Percentiles rank a stretch among this genome's conserved stretches.
phyloP scores from a whole-genome alignment of 2,329 filamentous ascomycete genomes.

The Fusarium sp. region DNA sequence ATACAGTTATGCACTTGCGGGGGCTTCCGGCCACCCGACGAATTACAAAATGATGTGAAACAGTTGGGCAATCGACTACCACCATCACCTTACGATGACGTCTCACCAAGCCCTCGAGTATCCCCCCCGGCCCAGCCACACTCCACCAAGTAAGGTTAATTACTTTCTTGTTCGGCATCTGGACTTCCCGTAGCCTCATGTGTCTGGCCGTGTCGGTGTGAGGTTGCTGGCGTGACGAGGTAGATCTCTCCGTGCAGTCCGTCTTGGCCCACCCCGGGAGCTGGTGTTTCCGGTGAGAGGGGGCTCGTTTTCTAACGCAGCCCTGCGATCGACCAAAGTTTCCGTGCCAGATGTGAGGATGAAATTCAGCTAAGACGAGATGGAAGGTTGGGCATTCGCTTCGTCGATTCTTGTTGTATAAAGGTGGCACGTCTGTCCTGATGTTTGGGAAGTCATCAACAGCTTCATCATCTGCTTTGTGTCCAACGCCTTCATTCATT shows the following conservation, averaged over 20 bases:
- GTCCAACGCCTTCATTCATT: conserved; percentile 23
- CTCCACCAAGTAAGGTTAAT: conserved; percentile 8
- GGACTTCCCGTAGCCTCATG: neutral
- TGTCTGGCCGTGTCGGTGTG: neutral
- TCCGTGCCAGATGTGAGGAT: conserved; percentile 1
- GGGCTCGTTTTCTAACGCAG: conserved; percentile 15
- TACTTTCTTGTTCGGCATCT: conserved; percentile 6
- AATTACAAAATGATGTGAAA: conserved; percentile 2
- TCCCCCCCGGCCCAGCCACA: too few species aligned
- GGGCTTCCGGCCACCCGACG: conserved; percentile 5
- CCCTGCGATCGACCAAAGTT: conserved; percentile 2
- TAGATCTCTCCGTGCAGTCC: neutral
- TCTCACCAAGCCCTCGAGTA: neutral
- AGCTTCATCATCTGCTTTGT: conserved; percentile 4
- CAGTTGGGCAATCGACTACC: neutral
- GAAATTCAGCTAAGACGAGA: neutral
- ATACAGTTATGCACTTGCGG: conserved; percentile 3
- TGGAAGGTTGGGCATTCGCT: neutral
- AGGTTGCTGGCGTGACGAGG: neutral
- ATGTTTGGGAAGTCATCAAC: neutral
- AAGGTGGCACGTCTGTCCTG: conserved; percentile 9
- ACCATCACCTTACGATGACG: conserved; percentile 3
- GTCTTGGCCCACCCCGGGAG: conserved; percentile 20
- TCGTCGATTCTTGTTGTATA: conserved; percentile 12
- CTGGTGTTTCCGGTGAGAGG: conserved; percentile 31